Evolutionary conservation across 2,329 filamentous ascomycete species (phyloP).

Genomic region (Alternaria ventricosa): DNA sequence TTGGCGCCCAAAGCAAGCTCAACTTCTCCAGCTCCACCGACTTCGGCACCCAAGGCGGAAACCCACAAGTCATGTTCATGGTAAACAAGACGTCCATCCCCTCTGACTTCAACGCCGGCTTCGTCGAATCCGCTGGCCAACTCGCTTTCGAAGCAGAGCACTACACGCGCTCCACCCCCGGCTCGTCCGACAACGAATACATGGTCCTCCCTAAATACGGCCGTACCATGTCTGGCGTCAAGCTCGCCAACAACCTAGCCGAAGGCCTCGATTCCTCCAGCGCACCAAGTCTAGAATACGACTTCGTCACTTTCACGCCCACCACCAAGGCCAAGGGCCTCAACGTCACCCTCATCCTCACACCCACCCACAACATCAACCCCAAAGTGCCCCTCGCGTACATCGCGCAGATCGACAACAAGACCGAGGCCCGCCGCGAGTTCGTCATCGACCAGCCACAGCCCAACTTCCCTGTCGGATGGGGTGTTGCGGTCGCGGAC

Average conservation of each 20-base stretch:
- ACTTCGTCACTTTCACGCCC: slow-evolving; percentile 46
- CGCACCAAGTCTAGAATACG: slow-evolving; percentile 46
- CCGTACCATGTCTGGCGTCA: slow-evolving; percentile 46
- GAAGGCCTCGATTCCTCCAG: slow-evolving; percentile 36
- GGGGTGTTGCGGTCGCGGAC: slow-evolving; percentile 59
- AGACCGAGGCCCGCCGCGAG: slow-evolving; percentile 47
- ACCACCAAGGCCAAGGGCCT: slow-evolving; percentile 39
- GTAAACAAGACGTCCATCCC: slow-evolving; percentile 46
- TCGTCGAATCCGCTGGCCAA: slow-evolving; percentile 45
- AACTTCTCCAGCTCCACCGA: slow-evolving; percentile 43
- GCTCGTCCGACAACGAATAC: slow-evolving; percentile 34
- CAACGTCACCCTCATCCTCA: slow-evolving; percentile 52
- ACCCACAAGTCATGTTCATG: slow-evolving; percentile 39
- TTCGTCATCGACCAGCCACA: slow-evolving; percentile 52
- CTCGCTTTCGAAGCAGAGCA: slow-evolving; percentile 48
- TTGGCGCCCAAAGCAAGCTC: slow-evolving; percentile 38
- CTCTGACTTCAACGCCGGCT: slow-evolving; percentile 39
- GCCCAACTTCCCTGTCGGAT: slow-evolving; percentile 55
- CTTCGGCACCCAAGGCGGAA: slow-evolving; percentile 48
- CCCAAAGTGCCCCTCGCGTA: slow-evolving; percentile 59
- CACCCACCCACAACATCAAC: slow-evolving; percentile 58
- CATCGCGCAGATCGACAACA: slow-evolving; percentile 57
- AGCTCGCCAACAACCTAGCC: slow-evolving; percentile 35
- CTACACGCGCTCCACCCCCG: slow-evolving; percentile 41
- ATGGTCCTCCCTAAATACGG: slow-evolving; percentile 44